Percentiles rank a stretch among this genome's conserved stretches.
phyloP scores from a whole-genome alignment of 2,329 filamentous ascomycete genomes.

The Colletotrichum limetticola region DNA sequence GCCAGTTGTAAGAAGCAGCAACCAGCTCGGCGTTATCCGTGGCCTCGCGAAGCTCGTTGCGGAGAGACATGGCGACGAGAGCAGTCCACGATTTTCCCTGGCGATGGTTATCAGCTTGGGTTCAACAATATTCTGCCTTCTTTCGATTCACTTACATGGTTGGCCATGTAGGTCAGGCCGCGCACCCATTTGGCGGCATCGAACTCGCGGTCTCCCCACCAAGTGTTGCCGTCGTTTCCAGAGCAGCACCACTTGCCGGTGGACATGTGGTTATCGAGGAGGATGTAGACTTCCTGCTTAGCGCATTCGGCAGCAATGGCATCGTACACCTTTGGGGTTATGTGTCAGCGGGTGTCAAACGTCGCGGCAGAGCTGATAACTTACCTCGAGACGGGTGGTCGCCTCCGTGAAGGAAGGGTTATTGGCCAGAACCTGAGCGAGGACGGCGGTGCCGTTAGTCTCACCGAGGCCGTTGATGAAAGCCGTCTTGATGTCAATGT shows the following conservation, averaged over 20 bases:
- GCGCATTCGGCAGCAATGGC: conserved; percentile 69
- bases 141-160: conserved; percentile 54
- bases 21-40: conserved; percentile 46
- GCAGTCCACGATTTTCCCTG: conserved; percentile 59
- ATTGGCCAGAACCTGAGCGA: conserved; percentile 62
- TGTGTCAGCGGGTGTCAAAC: not conserved
- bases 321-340: conserved; percentile 55
- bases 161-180: conserved; percentile 69
- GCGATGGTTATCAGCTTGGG: conserved; percentile 8
- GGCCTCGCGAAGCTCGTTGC: conserved; percentile 64
- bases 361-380: conserved; percentile 24
- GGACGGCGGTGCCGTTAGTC: conserved; percentile 62
- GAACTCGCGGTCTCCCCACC: conserved; percentile 72
- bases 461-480: conserved; percentile 59
- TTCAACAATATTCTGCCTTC: not conserved
- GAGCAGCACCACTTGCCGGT: conserved; percentile 69
- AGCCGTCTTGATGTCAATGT: conserved; percentile 57
- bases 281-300: conserved; percentile 65
- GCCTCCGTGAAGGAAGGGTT: conserved; percentile 66
- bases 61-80: conserved; percentile 61
- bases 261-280: conserved; percentile 72
- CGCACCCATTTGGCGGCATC: conserved; percentile 68
- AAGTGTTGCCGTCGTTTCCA: conserved; percentile 64
- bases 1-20: conserved; percentile 63
- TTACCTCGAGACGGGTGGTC: conserved; percentile 64